A percentile compares a stretch with the other conserved stretches of the same genome.
phyloP scores from a whole-genome alignment of 768 basidiomycete species.

The Pleurotus cornucopiae region DNA sequence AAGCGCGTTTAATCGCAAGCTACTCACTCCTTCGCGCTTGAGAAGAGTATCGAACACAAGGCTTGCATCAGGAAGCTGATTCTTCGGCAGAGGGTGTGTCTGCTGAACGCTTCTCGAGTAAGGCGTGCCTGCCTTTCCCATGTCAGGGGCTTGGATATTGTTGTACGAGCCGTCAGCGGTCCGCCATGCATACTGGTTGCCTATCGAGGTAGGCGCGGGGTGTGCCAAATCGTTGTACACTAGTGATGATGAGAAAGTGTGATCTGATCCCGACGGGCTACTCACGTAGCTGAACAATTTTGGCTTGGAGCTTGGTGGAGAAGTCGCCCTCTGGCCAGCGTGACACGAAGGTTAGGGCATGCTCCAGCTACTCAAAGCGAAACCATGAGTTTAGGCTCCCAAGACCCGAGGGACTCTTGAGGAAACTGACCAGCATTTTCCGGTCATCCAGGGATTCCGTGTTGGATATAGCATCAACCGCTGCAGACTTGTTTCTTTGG shows the following conservation, averaged over 20 bases:
- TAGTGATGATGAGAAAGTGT: slow-evolving; percentile 19
- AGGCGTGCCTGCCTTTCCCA: slow-evolving; percentile 76
- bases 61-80: slow-evolving; percentile 75
- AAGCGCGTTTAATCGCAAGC: not conserved
- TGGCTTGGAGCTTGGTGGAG: slow-evolving; percentile 34
- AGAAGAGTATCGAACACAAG: slow-evolving; percentile 79
- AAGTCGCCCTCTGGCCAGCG: slow-evolving; percentile 46
- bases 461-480: slow-evolving; percentile 59
- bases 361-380: slow-evolving; percentile 52
- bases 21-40: slow-evolving; percentile 59
- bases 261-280: not conserved
- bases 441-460: slow-evolving; percentile 69
- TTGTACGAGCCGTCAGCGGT: slow-evolving; percentile 76
- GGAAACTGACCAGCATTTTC: slow-evolving; percentile 60
- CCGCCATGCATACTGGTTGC: slow-evolving; percentile 61
- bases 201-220: slow-evolving; percentile 68
- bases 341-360: slow-evolving; percentile 61
- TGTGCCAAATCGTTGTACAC: slow-evolving; percentile 83
- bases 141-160: slow-evolving; percentile 61
- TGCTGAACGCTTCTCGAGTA: slow-evolving; percentile 85
- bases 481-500: slow-evolving; percentile 24
- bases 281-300: slow-evolving; percentile 55
- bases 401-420: not conserved
- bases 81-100: slow-evolving; percentile 53
- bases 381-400: not conserved